These are phyloP conservation scores for Phoma herbarum DNA, from an alignment of 2,329 filamentous ascomycete species.

Conservation along the genomic window DNA sequence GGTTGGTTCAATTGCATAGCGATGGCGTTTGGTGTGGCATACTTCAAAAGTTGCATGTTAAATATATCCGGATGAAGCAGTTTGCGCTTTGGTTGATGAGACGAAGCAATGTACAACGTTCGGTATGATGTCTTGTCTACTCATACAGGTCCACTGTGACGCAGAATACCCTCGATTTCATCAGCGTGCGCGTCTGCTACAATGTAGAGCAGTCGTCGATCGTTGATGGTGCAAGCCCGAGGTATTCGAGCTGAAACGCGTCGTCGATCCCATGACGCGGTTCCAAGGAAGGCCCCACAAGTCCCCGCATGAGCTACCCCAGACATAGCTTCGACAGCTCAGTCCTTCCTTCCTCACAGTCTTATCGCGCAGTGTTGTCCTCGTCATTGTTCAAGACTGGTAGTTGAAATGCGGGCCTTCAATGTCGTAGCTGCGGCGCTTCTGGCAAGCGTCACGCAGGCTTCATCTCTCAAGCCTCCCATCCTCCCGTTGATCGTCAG, in stretches of 20 bases:
- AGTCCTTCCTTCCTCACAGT: neutral
- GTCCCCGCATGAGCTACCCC: slow-evolving; percentile 21
- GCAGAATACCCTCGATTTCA: neutral
- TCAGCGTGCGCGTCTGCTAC: neutral
- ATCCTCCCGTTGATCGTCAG: slow-evolving; percentile 61
- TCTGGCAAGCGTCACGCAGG: slow-evolving; percentile 55
- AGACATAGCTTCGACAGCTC: slow-evolving; percentile 9
- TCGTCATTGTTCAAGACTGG: neutral
- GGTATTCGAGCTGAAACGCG: slow-evolving; percentile 11
- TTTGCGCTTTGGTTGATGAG: slow-evolving; percentile 38
- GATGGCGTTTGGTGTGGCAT: slow-evolving; percentile 43
- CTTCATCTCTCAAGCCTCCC: slow-evolving; percentile 64
- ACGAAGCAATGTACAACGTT: slow-evolving; percentile 22
- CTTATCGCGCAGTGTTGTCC: neutral
- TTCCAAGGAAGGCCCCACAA: slow-evolving; percentile 7
- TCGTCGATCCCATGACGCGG: slow-evolving; percentile 15
- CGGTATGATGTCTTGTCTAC: slow-evolving; percentile 3
- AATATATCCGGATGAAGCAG: slow-evolving; percentile 30
- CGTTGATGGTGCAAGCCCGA: neutral
- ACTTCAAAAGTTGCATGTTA: slow-evolving; percentile 19
- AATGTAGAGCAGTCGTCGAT: neutral
- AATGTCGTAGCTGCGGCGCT: slow-evolving; percentile 41
- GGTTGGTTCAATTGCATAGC: slow-evolving; percentile 42
- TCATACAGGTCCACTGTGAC: neutral
- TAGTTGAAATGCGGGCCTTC: slow-evolving; percentile 41